Percentiles rank a stretch among this genome's conserved stretches.
phyloP scores from a whole-genome alignment of 129 eudicot genomes.

The Escallonia rubra region DNA sequence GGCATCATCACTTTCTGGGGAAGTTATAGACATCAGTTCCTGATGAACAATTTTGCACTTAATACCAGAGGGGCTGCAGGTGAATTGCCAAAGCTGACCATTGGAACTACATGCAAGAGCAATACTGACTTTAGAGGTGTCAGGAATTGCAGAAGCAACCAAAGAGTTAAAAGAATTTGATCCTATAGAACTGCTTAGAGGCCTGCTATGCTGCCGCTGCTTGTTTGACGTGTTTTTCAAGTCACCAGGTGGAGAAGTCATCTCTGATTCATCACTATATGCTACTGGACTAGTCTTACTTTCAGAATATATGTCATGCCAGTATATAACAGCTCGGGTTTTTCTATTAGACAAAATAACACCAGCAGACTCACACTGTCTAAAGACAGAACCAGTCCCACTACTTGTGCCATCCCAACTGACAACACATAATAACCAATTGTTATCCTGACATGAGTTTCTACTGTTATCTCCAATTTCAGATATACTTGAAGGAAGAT shows the following conservation, averaged over 20 bases:
- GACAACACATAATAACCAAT: slow-evolving; percentile 62
- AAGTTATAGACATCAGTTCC: slow-evolving; percentile 24
- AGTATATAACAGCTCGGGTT: slow-evolving; percentile 51
- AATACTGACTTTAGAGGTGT: slow-evolving; percentile 36
- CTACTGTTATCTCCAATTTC: slow-evolving; percentile 46
- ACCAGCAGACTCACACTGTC: slow-evolving; percentile 57
- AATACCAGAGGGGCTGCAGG: slow-evolving; percentile 58
- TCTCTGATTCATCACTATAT: slow-evolving; percentile 33
- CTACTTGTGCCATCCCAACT: slow-evolving; percentile 46
- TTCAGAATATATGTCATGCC: slow-evolving; percentile 67
- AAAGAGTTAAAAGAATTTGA: slow-evolving; percentile 57
- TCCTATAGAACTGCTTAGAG: slow-evolving; percentile 19
- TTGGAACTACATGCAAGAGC: slow-evolving; percentile 77
- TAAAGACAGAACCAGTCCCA: slow-evolving; percentile 17
- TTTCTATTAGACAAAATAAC: slow-evolving; percentile 64
- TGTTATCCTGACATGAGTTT: slow-evolving; percentile 22
- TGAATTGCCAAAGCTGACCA: slow-evolving; percentile 73
- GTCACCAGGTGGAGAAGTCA: slow-evolving; percentile 11
- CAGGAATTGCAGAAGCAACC: slow-evolving; percentile 58
- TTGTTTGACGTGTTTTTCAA: slow-evolving; percentile 32
- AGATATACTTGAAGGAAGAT: slow-evolving; percentile 44
- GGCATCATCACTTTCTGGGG: slow-evolving; percentile 32
- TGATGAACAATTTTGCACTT: slow-evolving; percentile 18
- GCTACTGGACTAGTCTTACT: slow-evolving; percentile 24
- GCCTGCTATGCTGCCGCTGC: slow-evolving; percentile 21